Evolutionary conservation across 352 stramenopile genomes (phyloP).

Genomic region (Peronospora destructor): DNA sequence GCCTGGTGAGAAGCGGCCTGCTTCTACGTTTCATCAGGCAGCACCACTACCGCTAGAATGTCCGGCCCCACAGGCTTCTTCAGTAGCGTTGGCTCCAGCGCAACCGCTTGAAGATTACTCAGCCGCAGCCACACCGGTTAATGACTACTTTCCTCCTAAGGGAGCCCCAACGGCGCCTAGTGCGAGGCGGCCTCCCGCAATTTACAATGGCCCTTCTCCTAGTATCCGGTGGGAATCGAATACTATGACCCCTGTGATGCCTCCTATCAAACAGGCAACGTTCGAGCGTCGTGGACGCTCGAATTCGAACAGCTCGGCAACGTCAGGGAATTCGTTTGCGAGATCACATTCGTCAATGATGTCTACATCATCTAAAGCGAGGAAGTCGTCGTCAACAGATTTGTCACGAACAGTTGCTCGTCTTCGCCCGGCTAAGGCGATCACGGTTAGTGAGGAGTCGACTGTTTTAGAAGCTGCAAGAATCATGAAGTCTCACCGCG

Average conservation of each 20-base stretch:
- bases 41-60: not conserved
- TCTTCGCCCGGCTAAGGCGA: conserved; percentile 79
- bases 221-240: conserved; percentile 20
- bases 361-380: conserved; percentile 72
- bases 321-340: conserved; percentile 74
- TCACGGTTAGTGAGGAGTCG: conserved; percentile 73
- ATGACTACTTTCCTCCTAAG: conserved; percentile 10
- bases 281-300: conserved; percentile 49
- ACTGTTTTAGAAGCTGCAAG: conserved; percentile 85
- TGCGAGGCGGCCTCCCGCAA: conserved; percentile 23
- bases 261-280: conserved; percentile 19
- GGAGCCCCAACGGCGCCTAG: conserved; percentile 15
- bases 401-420: conserved; percentile 66
- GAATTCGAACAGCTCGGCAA: conserved; percentile 63
- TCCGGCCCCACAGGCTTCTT: conserved; percentile 9
- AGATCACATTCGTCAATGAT: conserved; percentile 71
- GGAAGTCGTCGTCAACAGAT: conserved; percentile 44
- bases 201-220: conserved; percentile 33
- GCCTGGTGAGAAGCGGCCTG: conserved; percentile 23
- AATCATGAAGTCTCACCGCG: conserved; percentile 88
- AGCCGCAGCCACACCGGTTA: conserved; percentile 8
- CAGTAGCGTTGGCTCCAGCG: conserved; percentile 6
- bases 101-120: conserved; percentile 22
- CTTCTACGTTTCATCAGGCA: conserved; percentile 6
- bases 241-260: conserved; percentile 25